phyloP scores from a whole-genome alignment of 2,329 filamentous ascomycete genomes.

The Fonsecaea pedrosoi region DNA sequence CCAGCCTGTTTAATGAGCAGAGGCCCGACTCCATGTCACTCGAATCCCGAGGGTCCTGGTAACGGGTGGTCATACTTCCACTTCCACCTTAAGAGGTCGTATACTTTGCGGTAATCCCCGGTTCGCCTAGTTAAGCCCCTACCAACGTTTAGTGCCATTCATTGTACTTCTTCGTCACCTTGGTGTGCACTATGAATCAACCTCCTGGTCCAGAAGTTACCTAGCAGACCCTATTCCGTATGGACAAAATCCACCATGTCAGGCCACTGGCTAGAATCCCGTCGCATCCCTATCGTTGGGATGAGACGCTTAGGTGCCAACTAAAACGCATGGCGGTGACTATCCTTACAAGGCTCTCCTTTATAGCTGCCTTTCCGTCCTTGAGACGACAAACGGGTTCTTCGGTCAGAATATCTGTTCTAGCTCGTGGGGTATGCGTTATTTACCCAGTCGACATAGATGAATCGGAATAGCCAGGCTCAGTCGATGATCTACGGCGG shows the following conservation, averaged over 20 bases:
- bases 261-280: neutral
- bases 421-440: slow-evolving; percentile 8
- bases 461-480: slow-evolving; percentile 16
- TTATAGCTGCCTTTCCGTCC: slow-evolving; percentile 6
- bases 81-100: too few relatives aligned
- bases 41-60: neutral
- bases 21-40: neutral
- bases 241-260: too few relatives aligned
- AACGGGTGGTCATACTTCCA: too few relatives aligned
- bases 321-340: too few relatives aligned
- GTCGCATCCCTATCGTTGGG: slow-evolving; percentile 1
- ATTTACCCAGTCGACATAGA: slow-evolving; percentile 20
- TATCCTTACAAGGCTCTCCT: slow-evolving; percentile 9
- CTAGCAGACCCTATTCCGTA: too few relatives aligned
- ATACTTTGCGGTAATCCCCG: too few relatives aligned
- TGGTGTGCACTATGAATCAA: too few relatives aligned
- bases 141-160: too few relatives aligned
- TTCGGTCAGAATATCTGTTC: slow-evolving; percentile 18
- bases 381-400: slow-evolving; percentile 16
- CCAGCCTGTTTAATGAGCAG: neutral
- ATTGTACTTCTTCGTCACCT: too few relatives aligned
- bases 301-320: slow-evolving; percentile 6
- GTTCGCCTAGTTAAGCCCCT: too few relatives aligned
- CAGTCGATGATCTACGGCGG: slow-evolving; percentile 18
- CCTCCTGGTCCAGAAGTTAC: too few relatives aligned